Conservation (phyloP, 176 grass and related monocot genomes). For the Aegilops bicornis region DNA sequence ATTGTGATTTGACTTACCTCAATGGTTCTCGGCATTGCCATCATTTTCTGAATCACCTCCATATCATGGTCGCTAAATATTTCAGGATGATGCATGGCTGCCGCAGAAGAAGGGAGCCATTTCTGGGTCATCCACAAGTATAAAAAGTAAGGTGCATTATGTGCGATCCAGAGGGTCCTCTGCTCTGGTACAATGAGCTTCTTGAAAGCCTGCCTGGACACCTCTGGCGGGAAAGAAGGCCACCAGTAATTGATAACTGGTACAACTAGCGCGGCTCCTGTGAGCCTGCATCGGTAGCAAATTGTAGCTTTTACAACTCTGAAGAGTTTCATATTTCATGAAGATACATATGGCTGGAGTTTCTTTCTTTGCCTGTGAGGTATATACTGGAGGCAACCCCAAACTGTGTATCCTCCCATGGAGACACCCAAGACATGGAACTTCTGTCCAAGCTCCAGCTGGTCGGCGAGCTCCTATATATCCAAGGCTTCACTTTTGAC, state of each 20-base stretch:
- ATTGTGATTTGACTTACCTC: slow-evolving; percentile 39
- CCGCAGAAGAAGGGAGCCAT: slow-evolving; percentile 62
- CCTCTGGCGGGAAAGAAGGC: slow-evolving; percentile 57
- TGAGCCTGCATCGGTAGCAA: slow-evolving; percentile 34
- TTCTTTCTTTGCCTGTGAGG: slow-evolving; percentile 56
- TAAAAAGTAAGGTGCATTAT: slow-evolving; percentile 64
- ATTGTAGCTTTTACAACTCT: slow-evolving; percentile 1
- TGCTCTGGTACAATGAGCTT: slow-evolving; percentile 53
- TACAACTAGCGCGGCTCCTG: slow-evolving; percentile 64
- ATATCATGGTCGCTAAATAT: slow-evolving; percentile 60
- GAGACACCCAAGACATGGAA: slow-evolving; percentile 71
- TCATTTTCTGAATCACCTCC: slow-evolving; percentile 59
- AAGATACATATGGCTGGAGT: not conserved
- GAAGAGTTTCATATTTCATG: slow-evolving; percentile 11
- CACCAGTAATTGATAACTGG: slow-evolving; percentile 88
- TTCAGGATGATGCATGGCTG: slow-evolving; percentile 47
- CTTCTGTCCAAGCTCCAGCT: slow-evolving; percentile 62
- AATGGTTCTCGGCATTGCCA: slow-evolving; percentile 36
- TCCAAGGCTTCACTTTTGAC: slow-evolving; percentile 74
- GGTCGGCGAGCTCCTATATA: slow-evolving; percentile 73
- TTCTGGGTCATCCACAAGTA: slow-evolving; percentile 84
- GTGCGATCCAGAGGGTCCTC: slow-evolving; percentile 62
- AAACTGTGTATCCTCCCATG: slow-evolving; percentile 70
- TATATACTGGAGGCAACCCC: slow-evolving; percentile 84
- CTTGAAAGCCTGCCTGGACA: slow-evolving; percentile 62